Percentiles rank a stretch among this genome's conserved stretches.
Conservation (phyloP, 2,329 filamentous ascomycete genomes). For the Gremmenia infestans region DNA sequence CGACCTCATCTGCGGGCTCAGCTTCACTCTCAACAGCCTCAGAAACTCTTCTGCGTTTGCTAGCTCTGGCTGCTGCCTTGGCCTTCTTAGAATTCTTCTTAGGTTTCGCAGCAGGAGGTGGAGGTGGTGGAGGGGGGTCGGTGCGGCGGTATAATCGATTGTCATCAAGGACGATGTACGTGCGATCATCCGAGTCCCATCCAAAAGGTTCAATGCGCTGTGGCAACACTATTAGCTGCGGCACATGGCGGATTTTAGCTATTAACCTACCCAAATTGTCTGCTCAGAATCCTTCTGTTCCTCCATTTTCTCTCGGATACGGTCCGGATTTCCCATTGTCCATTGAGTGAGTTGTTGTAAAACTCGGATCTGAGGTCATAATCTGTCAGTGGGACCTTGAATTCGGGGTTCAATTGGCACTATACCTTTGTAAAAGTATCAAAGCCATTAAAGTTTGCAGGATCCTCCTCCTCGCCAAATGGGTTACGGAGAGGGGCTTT, state of each 20-base stretch:
- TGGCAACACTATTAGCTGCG: constrained; percentile 10
- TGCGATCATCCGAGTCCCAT: constrained; percentile 82
- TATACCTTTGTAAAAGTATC: constrained; percentile 73
- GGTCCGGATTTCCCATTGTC: constrained; percentile 82
- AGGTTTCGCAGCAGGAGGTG: constrained; percentile 51
- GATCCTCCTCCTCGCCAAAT: constrained; percentile 72
- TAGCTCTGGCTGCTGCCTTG: constrained; percentile 58
- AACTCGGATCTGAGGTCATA: constrained; percentile 54
- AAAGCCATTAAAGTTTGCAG: constrained; percentile 72
- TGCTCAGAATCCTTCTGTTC: constrained; percentile 79
- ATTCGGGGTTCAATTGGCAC: neutral
- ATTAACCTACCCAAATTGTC: constrained; percentile 66
- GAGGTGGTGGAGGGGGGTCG: constrained; percentile 61
- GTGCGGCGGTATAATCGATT: constrained; percentile 86
- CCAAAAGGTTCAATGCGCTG: constrained; percentile 77
- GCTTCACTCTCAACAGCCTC: constrained; percentile 36
- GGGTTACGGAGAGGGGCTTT: constrained; percentile 78
- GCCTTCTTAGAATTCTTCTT: constrained; percentile 63
- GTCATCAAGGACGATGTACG: constrained; percentile 89
- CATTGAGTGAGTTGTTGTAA: constrained; percentile 87
- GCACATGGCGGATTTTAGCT: neutral
- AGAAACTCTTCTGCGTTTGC: constrained; percentile 64
- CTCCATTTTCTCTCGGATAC: constrained; percentile 79
- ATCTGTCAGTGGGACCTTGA: constrained; percentile 19
- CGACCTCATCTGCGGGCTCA: constrained; percentile 36